Conservation (phyloP, 2,329 filamentous ascomycete species). For the Phaeosphaeria sp. region DNA sequence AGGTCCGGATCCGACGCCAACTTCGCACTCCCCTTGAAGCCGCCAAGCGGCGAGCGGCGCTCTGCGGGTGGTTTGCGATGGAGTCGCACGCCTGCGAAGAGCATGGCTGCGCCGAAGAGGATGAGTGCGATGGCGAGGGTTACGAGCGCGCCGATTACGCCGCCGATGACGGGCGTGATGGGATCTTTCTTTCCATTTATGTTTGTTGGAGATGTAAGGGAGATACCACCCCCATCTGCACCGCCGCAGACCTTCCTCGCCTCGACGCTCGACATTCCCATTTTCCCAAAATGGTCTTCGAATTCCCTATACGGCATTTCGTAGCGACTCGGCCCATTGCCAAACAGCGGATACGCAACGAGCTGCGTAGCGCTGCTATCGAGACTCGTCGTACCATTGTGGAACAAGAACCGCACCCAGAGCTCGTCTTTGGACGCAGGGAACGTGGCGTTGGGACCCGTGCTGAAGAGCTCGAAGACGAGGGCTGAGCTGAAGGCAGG, state of each 20-base stretch:
- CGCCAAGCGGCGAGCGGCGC: constrained; percentile 50
- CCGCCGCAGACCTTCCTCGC: constrained; percentile 59
- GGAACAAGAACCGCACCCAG: constrained; percentile 63
- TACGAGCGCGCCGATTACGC: constrained; percentile 64
- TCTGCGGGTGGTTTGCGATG: constrained; percentile 44
- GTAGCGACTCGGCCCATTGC: constrained; percentile 52
- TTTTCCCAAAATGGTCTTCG: constrained; percentile 50
- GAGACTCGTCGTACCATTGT: constrained; percentile 58
- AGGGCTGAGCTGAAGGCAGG: constrained; percentile 43
- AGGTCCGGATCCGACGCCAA: constrained; percentile 63
- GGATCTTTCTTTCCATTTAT: neutral
- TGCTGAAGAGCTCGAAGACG: constrained; percentile 55
- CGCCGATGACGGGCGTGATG: constrained; percentile 56
- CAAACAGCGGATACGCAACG: constrained; percentile 59
- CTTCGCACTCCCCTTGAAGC: constrained; percentile 64
- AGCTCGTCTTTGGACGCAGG: constrained; percentile 53
- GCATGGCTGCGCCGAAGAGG: constrained; percentile 51
- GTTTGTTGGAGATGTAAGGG: neutral
- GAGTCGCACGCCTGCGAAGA: constrained; percentile 56
- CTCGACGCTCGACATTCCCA: constrained; percentile 52
- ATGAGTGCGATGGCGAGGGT: constrained; percentile 56
- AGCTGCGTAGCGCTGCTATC: constrained; percentile 45
- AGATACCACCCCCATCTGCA: constrained; percentile 35
- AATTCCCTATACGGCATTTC: constrained; percentile 62
- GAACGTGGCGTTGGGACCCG: constrained; percentile 46